Evolutionary conservation across 345 rosid genomes (phyloP).

Genomic region (Diplotaxis tenuifolia): DNA sequence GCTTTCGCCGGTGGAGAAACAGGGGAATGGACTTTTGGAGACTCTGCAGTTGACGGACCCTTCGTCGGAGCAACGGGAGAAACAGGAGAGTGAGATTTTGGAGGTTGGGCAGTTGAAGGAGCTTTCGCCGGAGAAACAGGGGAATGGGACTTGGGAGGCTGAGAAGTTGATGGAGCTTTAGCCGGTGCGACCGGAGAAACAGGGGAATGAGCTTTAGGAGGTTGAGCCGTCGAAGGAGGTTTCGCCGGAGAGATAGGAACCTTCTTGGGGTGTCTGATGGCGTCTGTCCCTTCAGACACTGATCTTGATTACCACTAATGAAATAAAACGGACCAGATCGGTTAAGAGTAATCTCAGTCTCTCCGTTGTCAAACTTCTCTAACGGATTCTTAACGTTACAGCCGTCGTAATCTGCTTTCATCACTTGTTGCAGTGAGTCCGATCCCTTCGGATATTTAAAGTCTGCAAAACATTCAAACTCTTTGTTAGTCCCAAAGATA

Average conservation of each 20-base stretch:
- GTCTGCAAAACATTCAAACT: slow-evolving; percentile 28
- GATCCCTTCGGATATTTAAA: slow-evolving; percentile 51
- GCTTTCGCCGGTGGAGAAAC: background rate
- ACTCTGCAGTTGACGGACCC: background rate
- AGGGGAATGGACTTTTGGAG: slow-evolving; percentile 27
- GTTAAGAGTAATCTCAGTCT: slow-evolving; percentile 37
- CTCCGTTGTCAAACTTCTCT: slow-evolving; percentile 36
- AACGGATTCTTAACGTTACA: slow-evolving; percentile 48
- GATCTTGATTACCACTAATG: slow-evolving; percentile 54
- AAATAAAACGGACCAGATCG: slow-evolving; percentile 58
- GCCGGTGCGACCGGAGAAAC: background rate
- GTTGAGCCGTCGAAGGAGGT: slow-evolving; percentile 12
- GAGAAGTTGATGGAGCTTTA: background rate
- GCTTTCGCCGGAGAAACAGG: slow-evolving; percentile 6
- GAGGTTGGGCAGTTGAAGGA: background rate
- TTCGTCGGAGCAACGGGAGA: slow-evolving; percentile 1
- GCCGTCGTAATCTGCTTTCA: slow-evolving; percentile 46
- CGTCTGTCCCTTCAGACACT: slow-evolving; percentile 59
- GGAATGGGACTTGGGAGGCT: slow-evolving; percentile 13
- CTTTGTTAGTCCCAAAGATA: background rate
- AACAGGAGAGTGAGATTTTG: background rate
- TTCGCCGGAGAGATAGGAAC: slow-evolving; percentile 30
- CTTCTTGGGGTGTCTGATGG: slow-evolving; percentile 7
- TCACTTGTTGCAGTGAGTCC: slow-evolving; percentile 61
- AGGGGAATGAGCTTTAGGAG: slow-evolving; percentile 21